Base-by-base conservation (phyloP, 768 basidiomycete species). In the Solioccasus polychromus region DNA sequence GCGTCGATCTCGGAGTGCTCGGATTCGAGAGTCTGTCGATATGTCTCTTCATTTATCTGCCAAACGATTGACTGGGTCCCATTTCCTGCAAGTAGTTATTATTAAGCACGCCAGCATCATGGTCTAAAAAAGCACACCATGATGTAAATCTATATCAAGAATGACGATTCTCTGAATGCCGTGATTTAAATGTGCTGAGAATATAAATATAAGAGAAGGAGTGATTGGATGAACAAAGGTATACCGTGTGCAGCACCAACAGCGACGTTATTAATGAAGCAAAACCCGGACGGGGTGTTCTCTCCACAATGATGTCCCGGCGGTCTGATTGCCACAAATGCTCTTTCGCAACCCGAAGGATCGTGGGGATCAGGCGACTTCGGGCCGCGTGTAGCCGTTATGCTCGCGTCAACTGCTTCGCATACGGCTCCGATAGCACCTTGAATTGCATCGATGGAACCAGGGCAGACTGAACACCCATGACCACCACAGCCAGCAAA, bases 221-320 rank as follows among this genome's bases (percentile, higher is more conserved):
- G 30, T 23, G 8, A 29, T 12, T 38, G 31, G 18, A 11, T 14
- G 30, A 19, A 19, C 18, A 34, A 11, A 11, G 4, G 47, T 74
- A 31, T 55, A 92, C 92, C 94, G 60, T 97, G 91, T 12, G 92
- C 91, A 25, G 92, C 92, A 0, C 77, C 93, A 3, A 97, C 77
- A 0, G 85, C 84, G 0, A 96, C 88, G 58, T 98, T 99, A 53
- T 97, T 97, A 24, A 96, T 77, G 55, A 94, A 96, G 65, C 95
- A 97, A 63, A 97, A 98, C 0, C 95, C 95, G 9, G 82, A 85
- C 0, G 95, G 95, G 0, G 80, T 79, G 48, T 92, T 81, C 65
- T 93, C 92, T 2, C 89, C 89, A 58, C 93, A 95, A 55, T 97
- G 93, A 71, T 96, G 93, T 2, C 95, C 94, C 0, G 94, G 94